Evolutionary conservation across 1,284 basidiomycete genomes (phyloP).

Genomic region (Moesziomyces antarcticus): DNA sequence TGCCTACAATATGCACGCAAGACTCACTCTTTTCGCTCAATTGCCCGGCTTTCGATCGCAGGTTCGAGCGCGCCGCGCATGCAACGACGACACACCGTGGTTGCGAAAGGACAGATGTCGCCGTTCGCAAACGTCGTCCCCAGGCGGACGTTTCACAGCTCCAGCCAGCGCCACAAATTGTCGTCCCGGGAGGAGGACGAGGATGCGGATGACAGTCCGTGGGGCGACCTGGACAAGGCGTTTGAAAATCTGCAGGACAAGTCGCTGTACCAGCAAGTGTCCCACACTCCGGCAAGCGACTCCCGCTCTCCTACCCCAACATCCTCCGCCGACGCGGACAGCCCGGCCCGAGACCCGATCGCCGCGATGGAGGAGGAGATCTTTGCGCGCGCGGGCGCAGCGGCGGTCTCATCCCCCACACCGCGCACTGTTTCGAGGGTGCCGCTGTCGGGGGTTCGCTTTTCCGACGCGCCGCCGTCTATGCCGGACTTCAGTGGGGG

Average conservation of each 20-base stretch:
- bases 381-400: constrained; percentile 48
- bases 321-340: background rate
- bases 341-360: constrained; percentile 12
- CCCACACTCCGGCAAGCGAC: constrained; percentile 7
- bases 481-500: background rate
- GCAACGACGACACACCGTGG: no score
- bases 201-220: constrained; percentile 47
- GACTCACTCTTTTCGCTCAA: constrained; percentile 18
- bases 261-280: constrained; percentile 42
- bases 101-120: background rate
- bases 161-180: constrained; percentile 6
- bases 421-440: background rate
- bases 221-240: constrained; percentile 52
- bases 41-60: background rate
- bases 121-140: background rate
- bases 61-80: constrained; percentile 1
- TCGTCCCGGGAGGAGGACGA: constrained; percentile 19
- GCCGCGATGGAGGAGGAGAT: constrained; percentile 50
- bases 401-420: constrained; percentile 11
- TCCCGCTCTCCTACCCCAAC: background rate
- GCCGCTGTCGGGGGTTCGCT: constrained; percentile 15
- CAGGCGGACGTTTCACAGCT: constrained; percentile 20
- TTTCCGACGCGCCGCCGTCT: constrained; percentile 29
- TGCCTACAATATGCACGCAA: background rate
- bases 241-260: constrained; percentile 40